phyloP scores from a whole-genome alignment of 352 stramenopile species.

The Blastocystis sp. region DNA sequence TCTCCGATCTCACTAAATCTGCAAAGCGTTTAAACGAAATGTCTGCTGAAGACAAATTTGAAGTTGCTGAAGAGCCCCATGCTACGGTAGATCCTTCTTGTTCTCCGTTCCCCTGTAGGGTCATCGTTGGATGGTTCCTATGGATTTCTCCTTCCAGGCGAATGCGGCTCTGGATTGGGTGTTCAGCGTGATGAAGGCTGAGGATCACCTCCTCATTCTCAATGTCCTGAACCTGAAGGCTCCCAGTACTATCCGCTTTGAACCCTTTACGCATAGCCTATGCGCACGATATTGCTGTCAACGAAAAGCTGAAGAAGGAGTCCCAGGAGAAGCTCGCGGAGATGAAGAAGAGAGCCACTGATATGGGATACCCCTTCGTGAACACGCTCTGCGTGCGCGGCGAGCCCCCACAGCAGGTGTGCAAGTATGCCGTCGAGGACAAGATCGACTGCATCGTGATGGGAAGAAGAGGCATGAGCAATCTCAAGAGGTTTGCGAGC shows the following conservation, averaged over 20 bases:
- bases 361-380: slow-evolving; percentile 56
- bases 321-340: slow-evolving; percentile 41
- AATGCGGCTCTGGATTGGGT: slow-evolving; percentile 48
- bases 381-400: slow-evolving; percentile 34
- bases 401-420: slow-evolving; percentile 60
- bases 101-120: background rate
- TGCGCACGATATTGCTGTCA: slow-evolving; percentile 59
- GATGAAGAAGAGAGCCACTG: slow-evolving; percentile 35
- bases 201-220: slow-evolving; percentile 35
- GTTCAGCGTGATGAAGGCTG: slow-evolving; percentile 41
- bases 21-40: slow-evolving; percentile 8
- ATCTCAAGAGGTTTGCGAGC: slow-evolving; percentile 29
- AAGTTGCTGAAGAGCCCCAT: slow-evolving; percentile 49
- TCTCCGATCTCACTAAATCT: slow-evolving; percentile 10
- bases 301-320: slow-evolving; percentile 53
- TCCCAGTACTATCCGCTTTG: background rate
- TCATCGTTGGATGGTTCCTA: slow-evolving; percentile 60
- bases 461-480: slow-evolving; percentile 67
- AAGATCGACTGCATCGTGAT: slow-evolving; percentile 67
- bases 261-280: slow-evolving; percentile 8
- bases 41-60: slow-evolving; percentile 58
- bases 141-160: slow-evolving; percentile 65
- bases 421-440: slow-evolving; percentile 38
- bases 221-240: slow-evolving; percentile 68
- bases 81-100: slow-evolving; percentile 9